A percentile compares a stretch with the other conserved stretches of the same genome.
Evolutionary conservation across 2,329 filamentous ascomycete species (phyloP).

Genomic region (Paecilomyces dactylethromorphus): DNA sequence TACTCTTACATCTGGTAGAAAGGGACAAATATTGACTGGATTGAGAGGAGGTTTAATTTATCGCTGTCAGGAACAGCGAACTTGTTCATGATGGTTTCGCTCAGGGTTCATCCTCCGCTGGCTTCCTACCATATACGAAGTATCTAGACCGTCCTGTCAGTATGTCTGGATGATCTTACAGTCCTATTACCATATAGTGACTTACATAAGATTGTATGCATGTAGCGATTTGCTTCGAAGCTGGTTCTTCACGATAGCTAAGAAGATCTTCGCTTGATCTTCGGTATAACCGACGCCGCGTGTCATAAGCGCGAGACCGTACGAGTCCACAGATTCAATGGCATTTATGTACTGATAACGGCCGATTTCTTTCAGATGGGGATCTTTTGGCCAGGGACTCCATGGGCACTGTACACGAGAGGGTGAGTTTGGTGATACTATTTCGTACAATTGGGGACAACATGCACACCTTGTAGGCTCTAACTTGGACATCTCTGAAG

Average conservation of each 20-base stretch:
- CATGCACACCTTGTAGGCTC: background rate
- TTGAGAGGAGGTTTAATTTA: background rate
- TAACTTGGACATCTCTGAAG: background rate
- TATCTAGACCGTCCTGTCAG: background rate
- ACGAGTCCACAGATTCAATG: slow-evolving; percentile 13
- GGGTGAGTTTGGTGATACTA: background rate
- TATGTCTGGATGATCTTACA: background rate
- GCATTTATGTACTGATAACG: slow-evolving; percentile 8
- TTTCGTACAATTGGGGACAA: background rate
- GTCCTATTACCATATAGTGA: background rate
- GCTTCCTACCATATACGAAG: background rate
- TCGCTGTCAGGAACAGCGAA: no score
- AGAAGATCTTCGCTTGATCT: slow-evolving; percentile 6
- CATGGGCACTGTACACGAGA: slow-evolving; percentile 2
- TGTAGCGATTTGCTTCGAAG: background rate
- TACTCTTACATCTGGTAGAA: no score
- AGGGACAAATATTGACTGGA: no score
- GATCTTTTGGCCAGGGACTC: slow-evolving; percentile 8
- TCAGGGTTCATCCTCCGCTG: background rate
- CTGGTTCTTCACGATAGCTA: background rate
- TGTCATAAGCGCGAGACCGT: slow-evolving; percentile 16
- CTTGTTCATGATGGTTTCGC: background rate
- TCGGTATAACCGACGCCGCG: slow-evolving; percentile 12
- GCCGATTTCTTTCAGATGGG: slow-evolving; percentile 8
- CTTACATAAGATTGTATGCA: background rate